Evolutionary conservation across 2,329 filamentous ascomycete species (phyloP).

Genomic region (Monosporascus sp.): DNA sequence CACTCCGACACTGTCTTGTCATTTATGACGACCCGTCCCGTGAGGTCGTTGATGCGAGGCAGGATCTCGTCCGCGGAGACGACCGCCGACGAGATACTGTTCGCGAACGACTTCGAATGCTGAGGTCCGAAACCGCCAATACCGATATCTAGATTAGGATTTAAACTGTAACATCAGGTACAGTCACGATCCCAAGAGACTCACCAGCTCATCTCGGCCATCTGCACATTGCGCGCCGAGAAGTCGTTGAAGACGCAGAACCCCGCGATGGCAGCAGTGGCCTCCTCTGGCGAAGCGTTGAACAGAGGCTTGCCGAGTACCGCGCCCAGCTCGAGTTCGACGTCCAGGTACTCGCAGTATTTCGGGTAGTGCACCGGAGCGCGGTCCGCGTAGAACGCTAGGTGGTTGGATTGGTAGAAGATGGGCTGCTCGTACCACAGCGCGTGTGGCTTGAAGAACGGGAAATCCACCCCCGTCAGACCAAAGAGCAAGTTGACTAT

Average conservation of each 20-base stretch:
- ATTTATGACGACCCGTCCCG: conserved; percentile 18
- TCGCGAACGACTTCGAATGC: conserved; percentile 22
- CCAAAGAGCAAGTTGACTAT: conserved; percentile 7
- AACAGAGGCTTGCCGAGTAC: conserved; percentile 17
- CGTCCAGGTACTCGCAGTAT: conserved; percentile 19
- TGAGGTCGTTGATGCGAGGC: conserved; percentile 10
- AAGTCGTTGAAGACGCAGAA: conserved; percentile 25
- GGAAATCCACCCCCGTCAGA: conserved; percentile 15
- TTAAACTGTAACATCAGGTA: neutral
- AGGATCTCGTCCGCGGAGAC: conserved; percentile 19
- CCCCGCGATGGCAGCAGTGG: conserved; percentile 17
- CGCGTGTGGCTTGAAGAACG: conserved; percentile 13
- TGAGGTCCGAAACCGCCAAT: conserved; percentile 21
- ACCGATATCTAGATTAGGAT: neutral
- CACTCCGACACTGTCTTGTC: conserved; percentile 12
- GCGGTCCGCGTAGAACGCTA: conserved; percentile 20
- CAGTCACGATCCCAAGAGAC: neutral
- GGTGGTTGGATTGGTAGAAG: conserved; percentile 23
- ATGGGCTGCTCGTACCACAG: conserved; percentile 21
- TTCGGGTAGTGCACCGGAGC: conserved; percentile 13
- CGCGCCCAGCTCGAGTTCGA: conserved; percentile 22
- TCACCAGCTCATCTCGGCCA: conserved; percentile 20
- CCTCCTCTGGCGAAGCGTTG: conserved; percentile 19
- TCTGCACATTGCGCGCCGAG: conserved; percentile 18
- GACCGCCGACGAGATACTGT: conserved; percentile 19